Evolutionary conservation across 2,329 filamentous ascomycete species (phyloP), one percentile per base, ranked within the genome.

Genomic region (Ceratocystis eucalypticola): DNA sequence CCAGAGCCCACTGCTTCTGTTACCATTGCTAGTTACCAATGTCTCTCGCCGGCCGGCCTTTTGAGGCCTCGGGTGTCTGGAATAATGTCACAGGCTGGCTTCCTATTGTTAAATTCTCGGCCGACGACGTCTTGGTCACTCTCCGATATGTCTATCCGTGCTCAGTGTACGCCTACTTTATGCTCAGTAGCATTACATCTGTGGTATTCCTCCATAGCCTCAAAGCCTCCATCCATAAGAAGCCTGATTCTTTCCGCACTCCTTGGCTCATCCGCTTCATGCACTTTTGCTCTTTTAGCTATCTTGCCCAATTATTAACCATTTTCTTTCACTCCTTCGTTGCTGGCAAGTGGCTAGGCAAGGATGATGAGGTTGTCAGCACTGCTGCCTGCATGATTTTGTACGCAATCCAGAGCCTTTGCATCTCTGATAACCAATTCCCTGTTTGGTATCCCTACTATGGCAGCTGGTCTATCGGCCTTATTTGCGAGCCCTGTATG

Each of bases 401-500:
- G n/a, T 89, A 86, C 73, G 80, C 83, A 2, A 79, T 86, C 15
- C 78, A 87, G 70, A 76, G 84, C 67, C 77, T 81, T 50, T 79
- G 78, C 22, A 77, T 88, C 15, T 75, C 78, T 1, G 80, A 83
- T 64, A 76, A 77, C 20, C 72, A 77, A 37, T 76, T 78, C 64
- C 77, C 80, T 1, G 78, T 84, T 8, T 86, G 84, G 79, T 84
- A 86, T 70, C 84, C 86, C 0, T 85, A 84, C 69, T 81, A 82
- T 69, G 85, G 84, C 20, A 82, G 83, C 12, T 88, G 86, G 79
- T 70, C 82, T 37, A 73, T 88, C 17, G 82, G 82, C 15, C 74
- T 87, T 6, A 70, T 78, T 15, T 80, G 83, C 45, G 87, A 90
- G 71, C 72, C 80, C 0, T 70, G 72, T 62, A 74, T 84, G 41